Evolutionary conservation across 306 rosid species (phyloP).

Genomic region (Ormosia semicastrata): DNA sequence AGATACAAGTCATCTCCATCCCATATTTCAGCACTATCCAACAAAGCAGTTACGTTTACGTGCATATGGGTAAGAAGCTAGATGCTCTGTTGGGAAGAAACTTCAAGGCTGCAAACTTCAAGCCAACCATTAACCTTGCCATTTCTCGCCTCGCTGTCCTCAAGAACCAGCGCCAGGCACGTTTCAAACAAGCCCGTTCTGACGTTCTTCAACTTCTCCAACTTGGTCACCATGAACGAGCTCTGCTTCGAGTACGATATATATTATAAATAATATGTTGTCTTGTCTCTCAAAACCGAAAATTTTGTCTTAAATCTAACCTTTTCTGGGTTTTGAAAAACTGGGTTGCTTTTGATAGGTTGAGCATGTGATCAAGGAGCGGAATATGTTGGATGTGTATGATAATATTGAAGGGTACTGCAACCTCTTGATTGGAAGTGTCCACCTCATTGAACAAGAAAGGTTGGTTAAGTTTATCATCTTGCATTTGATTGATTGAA

Average conservation of each 20-base stretch:
- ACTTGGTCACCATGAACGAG: constrained; percentile 73
- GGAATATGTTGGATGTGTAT: constrained; percentile 70
- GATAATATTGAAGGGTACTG: constrained; percentile 68
- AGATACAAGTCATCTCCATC: too few species aligned
- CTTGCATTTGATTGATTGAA: neutral
- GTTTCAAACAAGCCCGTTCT: constrained; percentile 54
- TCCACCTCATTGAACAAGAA: constrained; percentile 70
- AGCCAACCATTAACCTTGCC: constrained; percentile 52
- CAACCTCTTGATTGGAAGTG: constrained; percentile 66
- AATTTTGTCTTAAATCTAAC: neutral
- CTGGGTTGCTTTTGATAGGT: constrained; percentile 41
- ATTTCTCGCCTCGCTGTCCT: constrained; percentile 73
- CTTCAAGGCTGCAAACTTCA: constrained; percentile 61
- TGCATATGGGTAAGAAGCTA: constrained; percentile 68
- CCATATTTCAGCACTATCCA: neutral
- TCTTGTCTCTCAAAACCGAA: neutral
- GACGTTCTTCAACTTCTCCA: constrained; percentile 78
- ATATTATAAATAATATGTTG: too few species aligned
- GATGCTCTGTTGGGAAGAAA: constrained; percentile 67
- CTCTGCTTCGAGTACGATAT: constrained; percentile 65
- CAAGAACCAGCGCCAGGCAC: constrained; percentile 62
- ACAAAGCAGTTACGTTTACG: neutral
- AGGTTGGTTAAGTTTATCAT: constrained; percentile 43
- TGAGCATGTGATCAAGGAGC: constrained; percentile 86
- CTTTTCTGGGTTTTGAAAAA: neutral